Evolutionary conservation across 441 rosid species (phyloP).

Genomic region (Theobroma grandiflorum): DNA sequence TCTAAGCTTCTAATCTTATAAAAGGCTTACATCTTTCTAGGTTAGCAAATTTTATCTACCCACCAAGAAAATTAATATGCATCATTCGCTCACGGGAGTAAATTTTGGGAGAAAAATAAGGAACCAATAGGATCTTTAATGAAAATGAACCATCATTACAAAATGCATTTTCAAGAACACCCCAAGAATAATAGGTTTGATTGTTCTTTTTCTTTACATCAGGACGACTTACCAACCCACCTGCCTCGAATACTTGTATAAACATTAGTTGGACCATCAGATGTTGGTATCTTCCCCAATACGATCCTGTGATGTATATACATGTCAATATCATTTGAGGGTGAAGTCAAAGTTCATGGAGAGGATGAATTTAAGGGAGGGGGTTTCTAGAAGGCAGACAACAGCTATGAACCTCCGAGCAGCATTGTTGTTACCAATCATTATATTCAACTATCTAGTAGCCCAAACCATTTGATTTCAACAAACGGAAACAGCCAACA

Average conservation of each 20-base stretch:
- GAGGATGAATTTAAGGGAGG: constrained; percentile 42
- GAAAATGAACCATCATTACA: constrained; percentile 28
- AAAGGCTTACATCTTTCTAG: constrained; percentile 3
- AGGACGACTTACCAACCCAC: constrained; percentile 90
- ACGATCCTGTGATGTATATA: constrained; percentile 83
- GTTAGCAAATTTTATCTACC: constrained; percentile 9
- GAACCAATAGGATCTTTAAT: constrained; percentile 15
- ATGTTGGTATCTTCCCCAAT: constrained; percentile 92
- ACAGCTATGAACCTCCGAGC: constrained; percentile 27
- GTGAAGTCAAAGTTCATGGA: constrained; percentile 44
- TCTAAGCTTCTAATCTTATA: not conserved
- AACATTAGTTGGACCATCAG: constrained; percentile 89
- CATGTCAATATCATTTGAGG: constrained; percentile 37
- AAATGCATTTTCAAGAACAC: constrained; percentile 29
- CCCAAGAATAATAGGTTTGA: constrained; percentile 31
- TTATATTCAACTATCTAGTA: not conserved
- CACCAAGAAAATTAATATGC: constrained; percentile 3
- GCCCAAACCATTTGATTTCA: constrained; percentile 23
- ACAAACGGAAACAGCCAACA: not conserved
- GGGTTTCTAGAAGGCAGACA: constrained; percentile 28
- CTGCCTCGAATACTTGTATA: constrained; percentile 85
- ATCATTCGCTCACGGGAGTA: not conserved
- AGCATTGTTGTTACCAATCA: constrained; percentile 24
- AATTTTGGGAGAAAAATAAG: constrained; percentile 5
- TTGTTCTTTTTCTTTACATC: constrained; percentile 35